Conservation (phyloP, 2,329 filamentous ascomycete genomes). For the Bipolaris cookei region DNA sequence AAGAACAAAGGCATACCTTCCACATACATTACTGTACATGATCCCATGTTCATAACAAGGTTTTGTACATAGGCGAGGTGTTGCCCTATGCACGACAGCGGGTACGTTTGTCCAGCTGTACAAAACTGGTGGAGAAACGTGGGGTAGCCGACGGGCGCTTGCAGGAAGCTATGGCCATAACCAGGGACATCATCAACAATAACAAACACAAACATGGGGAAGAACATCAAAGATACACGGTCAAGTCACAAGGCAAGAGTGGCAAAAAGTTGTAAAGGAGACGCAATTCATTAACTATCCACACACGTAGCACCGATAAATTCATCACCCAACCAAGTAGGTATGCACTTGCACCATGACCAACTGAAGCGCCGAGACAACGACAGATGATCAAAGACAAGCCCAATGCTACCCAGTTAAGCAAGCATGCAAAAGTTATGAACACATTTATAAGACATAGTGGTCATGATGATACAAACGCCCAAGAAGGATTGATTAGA, state of each 20-base stretch:
- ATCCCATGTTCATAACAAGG: too few relatives aligned
- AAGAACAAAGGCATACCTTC: too few relatives aligned
- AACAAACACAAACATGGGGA: too few relatives aligned
- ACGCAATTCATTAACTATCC: slow-evolving; percentile 49
- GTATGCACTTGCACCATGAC: slow-evolving; percentile 23
- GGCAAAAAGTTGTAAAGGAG: slow-evolving; percentile 17
- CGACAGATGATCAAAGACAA: slow-evolving; percentile 21
- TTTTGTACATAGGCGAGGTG: not conserved
- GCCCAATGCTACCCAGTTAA: slow-evolving; percentile 28
- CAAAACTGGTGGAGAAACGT: not conserved
- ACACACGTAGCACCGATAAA: slow-evolving; percentile 43
- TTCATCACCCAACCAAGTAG: slow-evolving; percentile 32
- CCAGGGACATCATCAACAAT: not conserved
- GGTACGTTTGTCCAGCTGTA: not conserved
- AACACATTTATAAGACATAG: slow-evolving; percentile 45
- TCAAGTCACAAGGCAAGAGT: not conserved
- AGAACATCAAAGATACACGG: not conserved
- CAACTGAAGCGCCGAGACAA: slow-evolving; percentile 24
- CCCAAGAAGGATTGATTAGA: slow-evolving; percentile 40
- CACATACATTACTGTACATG: too few relatives aligned
- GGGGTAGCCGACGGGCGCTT: not conserved
- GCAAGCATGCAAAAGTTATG: slow-evolving; percentile 45
- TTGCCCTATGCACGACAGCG: not conserved
- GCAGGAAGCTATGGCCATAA: not conserved
- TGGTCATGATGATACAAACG: slow-evolving; percentile 44